A percentile compares a stretch with the other conserved stretches of the same genome.
Evolutionary conservation across 2,329 filamentous ascomycete species (phyloP).

Genomic region (Fusarium sp.): DNA sequence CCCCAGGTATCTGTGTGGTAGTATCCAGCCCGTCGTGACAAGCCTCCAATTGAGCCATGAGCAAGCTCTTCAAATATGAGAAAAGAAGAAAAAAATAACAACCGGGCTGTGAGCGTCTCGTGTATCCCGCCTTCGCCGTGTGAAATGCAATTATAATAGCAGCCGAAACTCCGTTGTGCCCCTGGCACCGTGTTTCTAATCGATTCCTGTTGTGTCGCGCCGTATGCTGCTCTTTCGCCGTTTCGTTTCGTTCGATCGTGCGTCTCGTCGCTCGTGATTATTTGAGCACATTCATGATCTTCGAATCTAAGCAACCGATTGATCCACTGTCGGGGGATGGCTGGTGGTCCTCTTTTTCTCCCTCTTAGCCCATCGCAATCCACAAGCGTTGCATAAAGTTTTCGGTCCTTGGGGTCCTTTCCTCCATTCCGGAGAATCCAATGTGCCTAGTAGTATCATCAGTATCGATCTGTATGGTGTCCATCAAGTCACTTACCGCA

Average conservation of each 20-base stretch:
- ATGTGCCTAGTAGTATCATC: slow-evolving; percentile 68
- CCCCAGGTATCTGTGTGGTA: slow-evolving; percentile 42
- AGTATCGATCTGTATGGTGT: slow-evolving; percentile 6
- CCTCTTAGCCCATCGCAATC: slow-evolving; percentile 80
- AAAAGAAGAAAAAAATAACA: slow-evolving; percentile 12
- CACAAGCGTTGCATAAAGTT: slow-evolving; percentile 95
- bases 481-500: slow-evolving; percentile 70
- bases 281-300: neutral
- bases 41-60: slow-evolving; percentile 16
- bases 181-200: slow-evolving; percentile 19
- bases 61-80: slow-evolving; percentile 9
- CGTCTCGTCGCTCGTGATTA: neutral
- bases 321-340: slow-evolving; percentile 41
- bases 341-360: slow-evolving; percentile 74
- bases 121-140: slow-evolving; percentile 42
- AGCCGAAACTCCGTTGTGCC: slow-evolving; percentile 34
- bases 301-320: slow-evolving; percentile 32
- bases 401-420: slow-evolving; percentile 94
- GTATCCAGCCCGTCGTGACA: slow-evolving; percentile 11
- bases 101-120: slow-evolving; percentile 40
- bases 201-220: neutral
- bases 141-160: slow-evolving; percentile 30
- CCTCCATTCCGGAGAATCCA: slow-evolving; percentile 95
- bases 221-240: neutral
- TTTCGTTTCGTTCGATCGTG: slow-evolving; percentile 1